Percentiles rank a stretch among this genome's conserved stretches.
These are phyloP conservation scores for Flaveria floridana DNA, from an alignment of 140 eudicot genomes.

Conservation along the genomic window DNA sequence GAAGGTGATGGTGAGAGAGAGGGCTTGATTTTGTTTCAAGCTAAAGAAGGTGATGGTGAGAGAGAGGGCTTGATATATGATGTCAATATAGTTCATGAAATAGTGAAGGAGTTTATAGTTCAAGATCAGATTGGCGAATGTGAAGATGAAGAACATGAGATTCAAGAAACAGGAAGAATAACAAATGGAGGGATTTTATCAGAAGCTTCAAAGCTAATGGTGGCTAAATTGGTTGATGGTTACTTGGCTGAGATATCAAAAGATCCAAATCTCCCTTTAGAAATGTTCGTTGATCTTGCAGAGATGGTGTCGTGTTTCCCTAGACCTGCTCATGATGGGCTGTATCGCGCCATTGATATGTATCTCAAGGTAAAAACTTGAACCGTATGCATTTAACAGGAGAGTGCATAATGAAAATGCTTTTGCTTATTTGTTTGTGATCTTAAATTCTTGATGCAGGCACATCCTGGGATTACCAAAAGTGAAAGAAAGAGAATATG, in stretches of 20 bases:
- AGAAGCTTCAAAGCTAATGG: conserved; percentile 94
- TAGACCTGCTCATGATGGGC: conserved; percentile 76
- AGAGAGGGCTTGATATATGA: conserved; percentile 46
- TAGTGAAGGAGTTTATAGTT: conserved; percentile 61
- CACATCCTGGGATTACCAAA: conserved; percentile 82
- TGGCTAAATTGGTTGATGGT: conserved; percentile 74
- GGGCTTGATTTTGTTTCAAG: conserved; percentile 49
- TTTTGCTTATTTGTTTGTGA: conserved; percentile 12
- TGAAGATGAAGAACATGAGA: conserved; percentile 51
- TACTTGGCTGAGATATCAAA: conserved; percentile 82
- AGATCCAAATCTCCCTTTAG: conserved; percentile 71
- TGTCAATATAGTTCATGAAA: conserved; percentile 47
- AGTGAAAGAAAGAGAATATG: conserved; percentile 89
- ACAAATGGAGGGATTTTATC: conserved; percentile 57
- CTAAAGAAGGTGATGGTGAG: conserved; percentile 52
- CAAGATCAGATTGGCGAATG: conserved; percentile 46
- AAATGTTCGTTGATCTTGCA: conserved; percentile 59
- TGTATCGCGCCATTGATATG: conserved; percentile 88
- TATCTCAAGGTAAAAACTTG: conserved; percentile 71
- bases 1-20: conserved; percentile 50
- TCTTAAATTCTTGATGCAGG: conserved; percentile 42
- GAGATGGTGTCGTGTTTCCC: conserved; percentile 68
- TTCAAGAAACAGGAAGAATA: conserved; percentile 53
- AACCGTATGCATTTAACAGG: neutral
- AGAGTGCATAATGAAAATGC: neutral